A percentile compares a stretch with the other conserved stretches of the same genome.
These are phyloP conservation scores for Pyricularia sp. DNA, from an alignment of 2,329 filamentous ascomycete genomes.

Conservation along the genomic window DNA sequence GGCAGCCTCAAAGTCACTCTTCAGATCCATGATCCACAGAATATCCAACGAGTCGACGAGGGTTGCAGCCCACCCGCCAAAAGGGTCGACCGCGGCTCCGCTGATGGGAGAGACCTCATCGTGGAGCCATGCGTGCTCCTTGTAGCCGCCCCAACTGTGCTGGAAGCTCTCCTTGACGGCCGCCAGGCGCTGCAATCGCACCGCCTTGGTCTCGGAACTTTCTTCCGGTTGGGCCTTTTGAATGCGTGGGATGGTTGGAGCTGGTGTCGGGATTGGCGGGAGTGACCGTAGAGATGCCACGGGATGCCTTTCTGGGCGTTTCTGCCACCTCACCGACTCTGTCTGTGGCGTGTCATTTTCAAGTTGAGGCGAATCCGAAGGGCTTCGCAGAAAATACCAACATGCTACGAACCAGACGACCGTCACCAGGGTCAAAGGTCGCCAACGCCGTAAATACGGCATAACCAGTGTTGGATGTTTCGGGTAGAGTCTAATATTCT, in stretches of 20 bases:
- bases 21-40: constrained; percentile 48
- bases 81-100: constrained; percentile 42
- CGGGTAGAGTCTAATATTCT: neutral
- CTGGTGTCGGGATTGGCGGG: constrained; percentile 22
- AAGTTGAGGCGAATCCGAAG: constrained; percentile 4
- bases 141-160: constrained; percentile 53
- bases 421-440: constrained; percentile 8
- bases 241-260: constrained; percentile 50
- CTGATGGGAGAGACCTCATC: constrained; percentile 54
- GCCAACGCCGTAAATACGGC: constrained; percentile 11
- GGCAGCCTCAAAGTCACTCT: constrained; percentile 40
- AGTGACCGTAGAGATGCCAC: constrained; percentile 22
- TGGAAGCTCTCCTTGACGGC: constrained; percentile 41
- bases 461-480: neutral
- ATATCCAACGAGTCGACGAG: constrained; percentile 42
- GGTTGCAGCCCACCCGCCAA: constrained; percentile 51
- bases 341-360: neutral
- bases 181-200: constrained; percentile 27
- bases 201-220: constrained; percentile 20
- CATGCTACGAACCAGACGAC: constrained; percentile 7
- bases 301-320: constrained; percentile 23
- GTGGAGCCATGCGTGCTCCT: constrained; percentile 50
- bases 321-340: constrained; percentile 18
- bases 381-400: constrained; percentile 7
- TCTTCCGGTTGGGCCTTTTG: constrained; percentile 47